Base-by-base conservation (phyloP, 495 filamentous ascomycete genomes). In the Penicillium longicatenatum region DNA sequence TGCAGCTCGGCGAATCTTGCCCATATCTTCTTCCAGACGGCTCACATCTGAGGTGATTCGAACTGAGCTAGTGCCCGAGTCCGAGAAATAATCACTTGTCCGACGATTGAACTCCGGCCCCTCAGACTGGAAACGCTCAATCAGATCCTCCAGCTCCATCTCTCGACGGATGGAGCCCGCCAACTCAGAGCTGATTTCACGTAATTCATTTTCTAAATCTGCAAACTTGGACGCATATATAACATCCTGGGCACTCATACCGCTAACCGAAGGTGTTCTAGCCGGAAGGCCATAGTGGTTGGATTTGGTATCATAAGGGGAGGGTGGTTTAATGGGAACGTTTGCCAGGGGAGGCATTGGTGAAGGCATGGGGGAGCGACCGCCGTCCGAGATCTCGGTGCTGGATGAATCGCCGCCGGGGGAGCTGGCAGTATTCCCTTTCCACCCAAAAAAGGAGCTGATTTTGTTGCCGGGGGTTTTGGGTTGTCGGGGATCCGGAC, bases 11-110 rank as follows among this genome's bases (percentile, higher is more conserved):
- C 90, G 87, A 55, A 92, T 77, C 67, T 86, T 89, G 59, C 96
- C 91, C 46, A 97, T 75, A 71, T 97, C 92, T 67, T 97, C 91
- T 31, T 86, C 77, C 52, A 86, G 87, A 16, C 39, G 52, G 14
- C 82, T 81, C 61, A 61, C 57, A 54, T 89, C 85, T 29, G 83
- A 79, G 12, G 82, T 64, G 75, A 88, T 91, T 63, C 91, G 86
- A 52, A 89, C 82, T 4, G 93, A 92, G 70, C 91, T 93, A 46
- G 89, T 88, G 45, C 95, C 94, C 1, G 92, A 95, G 68, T 98
- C 94, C 0, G 94, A 98, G 69, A 93, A 98, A 73, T 98, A 98
- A 72, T 98, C 94, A 70, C 94, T 98, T 4, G 92, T 97, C 51
- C 93, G 84, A 68, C 87, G 87, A 57, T 85, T 87, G 1, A 64